phyloP scores from a whole-genome alignment of 768 basidiomycete species.

The Sarcodon aspratus region DNA sequence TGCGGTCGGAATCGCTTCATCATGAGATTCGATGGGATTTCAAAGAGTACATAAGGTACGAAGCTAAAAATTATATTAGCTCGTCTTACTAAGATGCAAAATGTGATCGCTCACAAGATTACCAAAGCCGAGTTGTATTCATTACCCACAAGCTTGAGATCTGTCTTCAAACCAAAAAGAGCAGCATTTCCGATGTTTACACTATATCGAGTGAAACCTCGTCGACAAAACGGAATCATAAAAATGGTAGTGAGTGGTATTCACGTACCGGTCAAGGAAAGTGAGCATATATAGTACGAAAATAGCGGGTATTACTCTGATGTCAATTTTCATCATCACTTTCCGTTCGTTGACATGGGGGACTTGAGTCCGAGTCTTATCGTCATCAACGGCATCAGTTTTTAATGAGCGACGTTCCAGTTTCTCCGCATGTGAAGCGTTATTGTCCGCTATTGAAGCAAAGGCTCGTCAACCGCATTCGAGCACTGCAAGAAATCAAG shows the following conservation, averaged over 20 bases:
- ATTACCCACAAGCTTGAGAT: constrained; percentile 2
- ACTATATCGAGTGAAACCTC: not conserved
- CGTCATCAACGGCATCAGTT: too few species aligned
- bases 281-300: constrained; percentile 30
- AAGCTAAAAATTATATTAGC: constrained; percentile 10
- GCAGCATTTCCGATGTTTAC: constrained; percentile 4
- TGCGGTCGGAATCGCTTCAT: constrained; percentile 24
- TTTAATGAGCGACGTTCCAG: too few species aligned
- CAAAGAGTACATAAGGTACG: constrained; percentile 21
- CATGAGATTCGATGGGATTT: constrained; percentile 23
- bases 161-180: constrained; percentile 11
- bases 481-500: too few species aligned
- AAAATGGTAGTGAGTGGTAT: constrained; percentile 3
- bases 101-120: constrained; percentile 14
- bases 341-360: constrained; percentile 15
- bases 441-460: too few species aligned
- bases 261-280: constrained; percentile 22
- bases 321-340: constrained; percentile 23
- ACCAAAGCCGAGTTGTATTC: not conserved
- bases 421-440: too few species aligned
- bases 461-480: too few species aligned
- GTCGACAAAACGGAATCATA: too few species aligned
- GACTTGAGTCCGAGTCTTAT: constrained; percentile 1
- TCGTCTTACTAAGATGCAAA: not conserved
- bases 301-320: constrained; percentile 28